Base-by-base conservation (phyloP, 176 grass and related monocot genomes). In the Musa schizocarpa region DNA sequence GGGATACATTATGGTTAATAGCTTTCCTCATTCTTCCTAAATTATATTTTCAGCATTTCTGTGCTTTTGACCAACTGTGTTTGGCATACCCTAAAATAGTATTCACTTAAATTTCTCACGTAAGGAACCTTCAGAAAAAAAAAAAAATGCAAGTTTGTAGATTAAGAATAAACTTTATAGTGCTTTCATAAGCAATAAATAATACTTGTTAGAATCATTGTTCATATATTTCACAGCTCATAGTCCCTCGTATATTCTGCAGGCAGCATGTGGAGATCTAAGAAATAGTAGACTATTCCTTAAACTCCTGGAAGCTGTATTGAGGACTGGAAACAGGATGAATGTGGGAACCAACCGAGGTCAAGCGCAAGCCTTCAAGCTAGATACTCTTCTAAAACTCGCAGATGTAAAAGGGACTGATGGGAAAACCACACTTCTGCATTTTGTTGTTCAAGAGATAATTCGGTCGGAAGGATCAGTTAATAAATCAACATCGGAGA, bases 381-480 rank as follows among this genome's bases (percentile, higher is more conserved):
- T 99, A 50, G 95, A 99, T 52, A 94, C 90, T 72, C 95, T 99
- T 75, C 86, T 99, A 43, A 99, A 99, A 72, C 95, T 99, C 11
- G 88, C 95, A 34, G 95, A 99, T 34, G 90, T 99, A 20, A 99
- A 99, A 74, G 91, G 90, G 29, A 87, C 90, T 21, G 95, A 99
- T 59, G 95, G 95, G 17, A 99, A 91, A 82, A 99, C 95, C 68
- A 94, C 95, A 9, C 76, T 99, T 25, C 87, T 99, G 54, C 95
- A 99, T 82, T 99, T 99, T 74, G 95, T 99, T 9, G 95, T 99
- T 65, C 95, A 93, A 82, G 95, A 99, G 79, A 99, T 99, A 53
- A 82, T 98, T 78, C 86, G 90, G 75, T 89, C 90, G 11, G 90
- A 99, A 81, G 90, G 92, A 52, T 81, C 78, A 56, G 88, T 81